These are phyloP conservation scores for Colletotrichum kahawae DNA, from an alignment of 2,329 filamentous ascomycete genomes.

Conservation along the genomic window DNA sequence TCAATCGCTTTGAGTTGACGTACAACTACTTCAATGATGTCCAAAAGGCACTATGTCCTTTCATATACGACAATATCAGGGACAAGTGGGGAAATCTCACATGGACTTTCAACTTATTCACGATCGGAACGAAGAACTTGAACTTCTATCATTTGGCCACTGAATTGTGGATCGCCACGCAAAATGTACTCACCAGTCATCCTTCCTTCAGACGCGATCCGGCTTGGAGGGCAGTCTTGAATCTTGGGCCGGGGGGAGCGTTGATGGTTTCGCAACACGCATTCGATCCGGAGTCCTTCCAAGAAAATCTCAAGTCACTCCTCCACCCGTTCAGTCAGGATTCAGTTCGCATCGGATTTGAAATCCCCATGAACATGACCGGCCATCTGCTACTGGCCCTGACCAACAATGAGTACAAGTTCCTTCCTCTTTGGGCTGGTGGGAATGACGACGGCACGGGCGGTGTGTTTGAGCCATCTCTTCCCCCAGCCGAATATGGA, in stretches of 20 bases:
- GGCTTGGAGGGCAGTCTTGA: neutral
- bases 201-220: neutral
- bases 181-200: neutral
- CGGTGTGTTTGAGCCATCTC: conserved; percentile 48
- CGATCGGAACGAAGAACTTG: neutral
- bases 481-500: conserved; percentile 48
- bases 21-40: conserved; percentile 30
- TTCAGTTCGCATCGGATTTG: conserved; percentile 33
- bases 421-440: conserved; percentile 69
- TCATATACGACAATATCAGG: conserved; percentile 37
- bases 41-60: conserved; percentile 40
- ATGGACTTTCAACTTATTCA: neutral
- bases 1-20: conserved; percentile 26
- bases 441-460: conserved; percentile 57
- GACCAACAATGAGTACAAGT: conserved; percentile 62
- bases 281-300: conserved; percentile 12
- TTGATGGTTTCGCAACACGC: neutral
- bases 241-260: neutral
- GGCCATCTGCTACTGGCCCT: conserved; percentile 58
- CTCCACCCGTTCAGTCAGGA: conserved; percentile 4
- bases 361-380: conserved; percentile 39
- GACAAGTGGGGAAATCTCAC: neutral
- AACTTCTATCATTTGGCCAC: neutral
- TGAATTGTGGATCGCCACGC: neutral
- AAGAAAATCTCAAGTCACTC: neutral